These are phyloP conservation scores for Cystoderma amianthinum DNA, from an alignment of 768 basidiomycete genomes.

Conservation along the genomic window DNA sequence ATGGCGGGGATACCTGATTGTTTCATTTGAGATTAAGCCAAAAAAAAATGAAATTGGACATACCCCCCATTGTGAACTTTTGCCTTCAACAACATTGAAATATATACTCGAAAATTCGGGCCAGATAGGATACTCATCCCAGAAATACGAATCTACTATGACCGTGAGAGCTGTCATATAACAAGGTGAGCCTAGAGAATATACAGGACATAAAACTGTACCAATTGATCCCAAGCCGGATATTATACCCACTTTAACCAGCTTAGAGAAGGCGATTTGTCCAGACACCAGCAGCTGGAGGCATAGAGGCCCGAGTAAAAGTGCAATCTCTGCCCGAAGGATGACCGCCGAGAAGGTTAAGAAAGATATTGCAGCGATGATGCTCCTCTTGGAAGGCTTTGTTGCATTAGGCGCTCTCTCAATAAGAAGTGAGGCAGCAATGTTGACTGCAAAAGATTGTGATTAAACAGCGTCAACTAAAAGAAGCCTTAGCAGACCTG, in stretches of 20 bases:
- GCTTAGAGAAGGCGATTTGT: slow-evolving; percentile 31
- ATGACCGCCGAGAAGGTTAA: slow-evolving; percentile 64
- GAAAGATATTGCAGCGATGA: slow-evolving; percentile 42
- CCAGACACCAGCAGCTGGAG: slow-evolving; percentile 43
- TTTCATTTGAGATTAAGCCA: too few relatives aligned
- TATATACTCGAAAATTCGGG: slow-evolving; percentile 75
- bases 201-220: slow-evolving; percentile 20
- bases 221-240: slow-evolving; percentile 46
- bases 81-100: slow-evolving; percentile 86
- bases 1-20: slow-evolving; percentile 66
- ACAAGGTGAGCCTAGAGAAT: neutral
- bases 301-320: slow-evolving; percentile 56
- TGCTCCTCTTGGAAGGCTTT: slow-evolving; percentile 24
- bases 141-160: slow-evolving; percentile 79
- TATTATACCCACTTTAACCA: slow-evolving; percentile 44
- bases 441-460: slow-evolving; percentile 41
- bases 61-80: slow-evolving; percentile 91
- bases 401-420: slow-evolving; percentile 30
- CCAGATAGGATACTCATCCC: slow-evolving; percentile 71
- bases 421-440: slow-evolving; percentile 44
- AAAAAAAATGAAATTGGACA: neutral
- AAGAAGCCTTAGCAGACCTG: slow-evolving; percentile 41
- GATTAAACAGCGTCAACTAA: neutral
- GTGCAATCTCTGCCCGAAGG: slow-evolving; percentile 73
- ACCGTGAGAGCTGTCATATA: slow-evolving; percentile 47